These are phyloP conservation scores for Psidium friedrichsthalianum DNA, from an alignment of 345 rosid species.

Conservation along the genomic window DNA sequence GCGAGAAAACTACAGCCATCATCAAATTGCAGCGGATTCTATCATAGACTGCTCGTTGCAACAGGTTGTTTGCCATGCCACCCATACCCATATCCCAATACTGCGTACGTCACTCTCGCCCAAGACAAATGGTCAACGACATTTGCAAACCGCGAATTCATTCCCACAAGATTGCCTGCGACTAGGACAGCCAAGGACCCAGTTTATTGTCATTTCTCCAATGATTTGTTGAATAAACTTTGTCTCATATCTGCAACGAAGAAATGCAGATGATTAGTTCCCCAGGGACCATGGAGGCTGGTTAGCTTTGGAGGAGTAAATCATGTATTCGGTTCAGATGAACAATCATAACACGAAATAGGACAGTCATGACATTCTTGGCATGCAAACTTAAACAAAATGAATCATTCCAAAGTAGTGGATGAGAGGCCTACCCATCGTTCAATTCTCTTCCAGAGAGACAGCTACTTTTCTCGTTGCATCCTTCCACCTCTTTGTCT, in stretches of 20 bases:
- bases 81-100: not conserved
- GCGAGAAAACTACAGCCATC: slow-evolving; percentile 7
- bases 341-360: not conserved
- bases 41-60: slow-evolving; percentile 10
- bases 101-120: not conserved
- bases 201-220: not conserved
- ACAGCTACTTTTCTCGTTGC: not conserved
- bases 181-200: not conserved
- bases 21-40: slow-evolving; percentile 5
- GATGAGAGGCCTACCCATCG: not conserved
- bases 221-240: not conserved
- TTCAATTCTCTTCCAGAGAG: not conserved
- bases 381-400: not conserved
- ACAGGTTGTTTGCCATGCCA: not conserved
- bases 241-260: not conserved
- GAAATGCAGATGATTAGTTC: not conserved
- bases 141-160: not conserved
- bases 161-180: not conserved
- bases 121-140: not conserved
- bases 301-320: fast-evolving
- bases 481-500: not conserved
- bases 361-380: not conserved
- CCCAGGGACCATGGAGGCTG: fast-evolving
- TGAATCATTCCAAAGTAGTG: not conserved
- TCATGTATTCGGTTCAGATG: fast-evolving